Conservation (phyloP, 2,329 filamentous ascomycete genomes). For the Aspergillus intermedius region DNA sequence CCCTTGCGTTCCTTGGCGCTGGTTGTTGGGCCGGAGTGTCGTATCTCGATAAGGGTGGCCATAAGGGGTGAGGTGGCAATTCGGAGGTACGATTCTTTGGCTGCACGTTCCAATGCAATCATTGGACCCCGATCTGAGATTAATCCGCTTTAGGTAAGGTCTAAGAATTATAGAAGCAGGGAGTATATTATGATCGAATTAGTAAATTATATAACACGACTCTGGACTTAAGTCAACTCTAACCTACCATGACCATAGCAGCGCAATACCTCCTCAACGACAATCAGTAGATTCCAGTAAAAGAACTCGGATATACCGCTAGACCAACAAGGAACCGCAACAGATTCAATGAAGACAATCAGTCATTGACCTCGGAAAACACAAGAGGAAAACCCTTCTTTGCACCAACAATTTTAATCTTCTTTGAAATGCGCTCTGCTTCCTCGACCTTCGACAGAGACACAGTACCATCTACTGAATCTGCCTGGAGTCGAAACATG, state of each 20-base stretch:
- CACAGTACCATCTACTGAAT: background rate
- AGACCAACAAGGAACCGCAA: no score
- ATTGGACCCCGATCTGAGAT: no score
- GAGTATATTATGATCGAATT: no score
- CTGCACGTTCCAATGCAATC: constrained; percentile 16
- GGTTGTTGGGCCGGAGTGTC: background rate
- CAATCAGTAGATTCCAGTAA: no score
- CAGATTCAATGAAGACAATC: no score
- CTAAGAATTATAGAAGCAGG: no score
- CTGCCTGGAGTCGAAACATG: background rate
- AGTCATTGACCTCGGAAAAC: background rate
- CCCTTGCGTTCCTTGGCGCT: background rate
- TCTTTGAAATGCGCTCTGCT: background rate
- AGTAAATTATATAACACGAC: no score
- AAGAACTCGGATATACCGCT: no score
- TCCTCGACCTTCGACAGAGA: background rate
- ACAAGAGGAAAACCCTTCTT: background rate
- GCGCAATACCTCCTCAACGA: no score
- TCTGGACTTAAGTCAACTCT: no score
- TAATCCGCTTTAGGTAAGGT: no score
- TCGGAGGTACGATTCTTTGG: constrained; percentile 16
- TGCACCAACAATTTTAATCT: background rate
- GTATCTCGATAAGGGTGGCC: background rate
- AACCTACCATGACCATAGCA: no score
- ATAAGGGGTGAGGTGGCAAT: constrained; percentile 9